Base-by-base conservation (phyloP, 306 rosid species). In the Ziziphus jujuba region DNA sequence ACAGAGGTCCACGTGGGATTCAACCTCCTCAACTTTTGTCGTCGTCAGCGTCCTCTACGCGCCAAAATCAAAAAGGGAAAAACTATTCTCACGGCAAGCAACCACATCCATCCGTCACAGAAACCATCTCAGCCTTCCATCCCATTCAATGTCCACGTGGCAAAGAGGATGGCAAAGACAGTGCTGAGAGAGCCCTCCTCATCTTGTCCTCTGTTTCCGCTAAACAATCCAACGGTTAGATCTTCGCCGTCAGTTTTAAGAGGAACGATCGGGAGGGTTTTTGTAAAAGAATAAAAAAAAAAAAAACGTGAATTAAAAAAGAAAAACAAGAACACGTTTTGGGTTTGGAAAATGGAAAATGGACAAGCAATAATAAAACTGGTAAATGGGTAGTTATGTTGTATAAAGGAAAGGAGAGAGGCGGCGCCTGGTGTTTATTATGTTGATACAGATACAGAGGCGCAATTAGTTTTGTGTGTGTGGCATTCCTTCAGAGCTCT, bases 361-460 rank as follows among this genome's bases (percentile, higher is more conserved):
- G 45, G 56, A 48, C n/a, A n/a, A n/a, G n/a, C n/a, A n/a, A n/a
- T n/a, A n/a, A n/a, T n/a, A n/a, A n/a, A n/a, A n/a, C n/a, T n/a
- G n/a, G n/a, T n/a, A n/a, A n/a, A n/a, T n/a, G n/a, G n/a, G n/a
- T n/a, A n/a, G n/a, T n/a, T n/a, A n/a, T n/a, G n/a, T n/a, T n/a
- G n/a, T n/a, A n/a, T n/a, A 28, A 28, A 28, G 16, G 12, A 11
- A 45, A 50, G 22, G 65, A 66, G 54, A 13, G 60, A 59, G 73
- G 71, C 77, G 85, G 79, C 87, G 85, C 74, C 72, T 34, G 69
- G 65, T 57, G 5, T 53, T 36, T 21, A n/a, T 8, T 9, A 16
- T 36, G 23, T 61, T n/a, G n/a, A n/a, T n/a, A n/a, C n/a, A n/a
- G n/a, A 38, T 22, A 47, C 47, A 19, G 47, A 11, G 28, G 36